phyloP scores from a whole-genome alignment of 805 yeast species.

The Lipomyces sp. region DNA sequence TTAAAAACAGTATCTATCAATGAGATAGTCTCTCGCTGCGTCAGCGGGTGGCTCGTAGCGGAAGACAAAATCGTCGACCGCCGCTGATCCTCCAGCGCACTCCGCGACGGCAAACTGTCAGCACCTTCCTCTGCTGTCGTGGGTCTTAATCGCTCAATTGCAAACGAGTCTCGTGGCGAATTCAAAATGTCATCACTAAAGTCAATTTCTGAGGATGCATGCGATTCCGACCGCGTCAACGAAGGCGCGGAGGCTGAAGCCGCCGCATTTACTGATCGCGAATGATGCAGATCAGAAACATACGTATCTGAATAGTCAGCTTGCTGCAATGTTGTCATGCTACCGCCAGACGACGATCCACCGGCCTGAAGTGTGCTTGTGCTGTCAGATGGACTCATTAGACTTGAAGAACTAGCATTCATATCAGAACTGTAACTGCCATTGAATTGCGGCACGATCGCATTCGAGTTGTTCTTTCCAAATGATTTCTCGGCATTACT shows the following conservation, averaged over 20 bases:
- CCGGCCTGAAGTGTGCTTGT: not conserved
- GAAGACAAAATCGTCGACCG: conserved; percentile 8
- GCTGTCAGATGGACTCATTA: conserved; percentile 8
- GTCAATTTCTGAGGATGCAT: conserved; percentile 10
- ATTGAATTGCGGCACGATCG: not conserved
- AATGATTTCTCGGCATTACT: not conserved
- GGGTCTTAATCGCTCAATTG: not conserved
- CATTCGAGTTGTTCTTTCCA: no score
- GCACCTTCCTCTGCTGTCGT: not conserved
- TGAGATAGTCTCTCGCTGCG: conserved; percentile 25
- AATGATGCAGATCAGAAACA: conserved; percentile 2
- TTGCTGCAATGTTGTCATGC: conserved; percentile 12
- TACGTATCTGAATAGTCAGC: conserved; percentile 18
- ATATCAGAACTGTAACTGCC: conserved; percentile 19
- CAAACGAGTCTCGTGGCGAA: conserved; percentile 1
- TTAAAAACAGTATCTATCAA: conserved; percentile 26
- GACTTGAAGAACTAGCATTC: conserved; percentile 13
- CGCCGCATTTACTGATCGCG: not conserved
- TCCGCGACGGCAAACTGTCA: not conserved
- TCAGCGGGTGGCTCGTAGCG: conserved; percentile 11
- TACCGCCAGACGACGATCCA: conserved; percentile 1
- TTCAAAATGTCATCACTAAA: not conserved
- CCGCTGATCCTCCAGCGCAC: conserved; percentile 3
- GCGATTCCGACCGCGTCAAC: conserved; percentile 4
- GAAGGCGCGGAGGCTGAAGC: conserved; percentile 8